A percentile compares a stretch with the other conserved stretches of the same genome.
These are phyloP conservation scores for Chaetomium cochliodes DNA, from an alignment of 495 filamentous ascomycete genomes.

Conservation along the genomic window DNA sequence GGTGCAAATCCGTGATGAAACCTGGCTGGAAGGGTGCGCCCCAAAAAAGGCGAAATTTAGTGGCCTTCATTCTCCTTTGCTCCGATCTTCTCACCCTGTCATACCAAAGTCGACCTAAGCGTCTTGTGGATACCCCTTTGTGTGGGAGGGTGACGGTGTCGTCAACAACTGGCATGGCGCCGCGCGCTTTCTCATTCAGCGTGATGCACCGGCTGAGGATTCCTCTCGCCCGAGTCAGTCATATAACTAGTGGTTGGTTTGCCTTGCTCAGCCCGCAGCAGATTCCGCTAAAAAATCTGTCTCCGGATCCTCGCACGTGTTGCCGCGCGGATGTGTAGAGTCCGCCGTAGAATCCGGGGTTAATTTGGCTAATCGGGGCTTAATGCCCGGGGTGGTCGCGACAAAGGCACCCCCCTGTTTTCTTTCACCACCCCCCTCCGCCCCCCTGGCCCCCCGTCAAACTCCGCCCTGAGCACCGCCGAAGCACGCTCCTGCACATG, in stretches of 20 bases:
- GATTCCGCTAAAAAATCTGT: conserved; percentile 31
- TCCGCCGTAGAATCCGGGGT: conserved; percentile 40
- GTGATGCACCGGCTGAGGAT: background rate
- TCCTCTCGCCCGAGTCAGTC: conserved; percentile 28
- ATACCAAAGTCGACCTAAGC: background rate
- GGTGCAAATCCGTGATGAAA: background rate
- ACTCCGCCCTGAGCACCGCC: background rate
- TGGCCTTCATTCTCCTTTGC: background rate
- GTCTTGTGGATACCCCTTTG: background rate
- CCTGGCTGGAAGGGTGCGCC: background rate
- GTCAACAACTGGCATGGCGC: background rate
- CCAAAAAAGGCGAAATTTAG: background rate
- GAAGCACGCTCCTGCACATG: conserved; percentile 21
- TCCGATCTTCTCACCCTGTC: background rate
- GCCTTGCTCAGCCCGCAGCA: conserved; percentile 18
- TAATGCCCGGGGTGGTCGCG: conserved; percentile 22
- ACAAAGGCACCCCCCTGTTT: conserved; percentile 7
- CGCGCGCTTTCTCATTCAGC: background rate
- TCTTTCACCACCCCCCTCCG: conserved; percentile 1
- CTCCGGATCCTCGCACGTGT: conserved; percentile 30
- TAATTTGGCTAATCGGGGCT: conserved; percentile 43
- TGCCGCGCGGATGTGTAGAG: conserved; percentile 29
- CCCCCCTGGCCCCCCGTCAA: too few species aligned
- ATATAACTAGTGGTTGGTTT: conserved; percentile 1
- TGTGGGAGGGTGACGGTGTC: background rate